Evolutionary conservation across 2,329 filamentous ascomycete species (phyloP).

Genomic region (Neoarthrinium moseri): DNA sequence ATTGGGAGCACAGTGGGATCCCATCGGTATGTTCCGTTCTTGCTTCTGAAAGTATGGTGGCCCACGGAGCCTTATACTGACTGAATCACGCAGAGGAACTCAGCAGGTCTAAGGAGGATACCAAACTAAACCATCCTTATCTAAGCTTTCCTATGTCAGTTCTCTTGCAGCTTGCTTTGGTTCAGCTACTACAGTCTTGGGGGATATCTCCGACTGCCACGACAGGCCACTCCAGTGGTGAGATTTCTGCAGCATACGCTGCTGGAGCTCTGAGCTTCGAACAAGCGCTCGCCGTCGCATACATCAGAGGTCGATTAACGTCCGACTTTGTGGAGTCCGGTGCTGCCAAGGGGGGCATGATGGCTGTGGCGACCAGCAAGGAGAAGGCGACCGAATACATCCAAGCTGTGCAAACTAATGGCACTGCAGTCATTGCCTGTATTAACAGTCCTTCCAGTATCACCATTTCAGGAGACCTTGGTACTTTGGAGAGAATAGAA

Average conservation of each 20-base stretch:
- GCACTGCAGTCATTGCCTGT: constrained; percentile 34
- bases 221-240: constrained; percentile 31
- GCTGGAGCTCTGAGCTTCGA: constrained; percentile 9
- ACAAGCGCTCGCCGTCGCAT: constrained; percentile 23
- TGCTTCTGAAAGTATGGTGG: no score
- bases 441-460: constrained; percentile 43
- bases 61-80: constrained; percentile 1
- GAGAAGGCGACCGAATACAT: constrained; percentile 1
- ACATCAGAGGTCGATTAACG: constrained; percentile 6
- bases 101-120: neutral
- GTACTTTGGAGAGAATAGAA: constrained; percentile 37
- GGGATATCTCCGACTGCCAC: constrained; percentile 22
- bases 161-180: constrained; percentile 30
- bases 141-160: constrained; percentile 7
- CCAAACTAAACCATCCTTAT: constrained; percentile 5
- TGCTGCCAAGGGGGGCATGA: constrained; percentile 24
- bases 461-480: constrained; percentile 47
- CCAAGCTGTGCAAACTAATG: constrained; percentile 34
- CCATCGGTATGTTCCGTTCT: constrained; percentile 3
- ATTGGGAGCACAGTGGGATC: constrained; percentile 1
- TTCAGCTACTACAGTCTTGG: constrained; percentile 27
- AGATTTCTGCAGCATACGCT: constrained; percentile 31
- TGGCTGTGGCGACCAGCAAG: constrained; percentile 23
- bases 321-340: constrained; percentile 2
- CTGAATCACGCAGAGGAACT: constrained; percentile 1